These are phyloP conservation scores for Epichloe elymi DNA, from an alignment of 2,329 filamentous ascomycete genomes.

Conservation along the genomic window DNA sequence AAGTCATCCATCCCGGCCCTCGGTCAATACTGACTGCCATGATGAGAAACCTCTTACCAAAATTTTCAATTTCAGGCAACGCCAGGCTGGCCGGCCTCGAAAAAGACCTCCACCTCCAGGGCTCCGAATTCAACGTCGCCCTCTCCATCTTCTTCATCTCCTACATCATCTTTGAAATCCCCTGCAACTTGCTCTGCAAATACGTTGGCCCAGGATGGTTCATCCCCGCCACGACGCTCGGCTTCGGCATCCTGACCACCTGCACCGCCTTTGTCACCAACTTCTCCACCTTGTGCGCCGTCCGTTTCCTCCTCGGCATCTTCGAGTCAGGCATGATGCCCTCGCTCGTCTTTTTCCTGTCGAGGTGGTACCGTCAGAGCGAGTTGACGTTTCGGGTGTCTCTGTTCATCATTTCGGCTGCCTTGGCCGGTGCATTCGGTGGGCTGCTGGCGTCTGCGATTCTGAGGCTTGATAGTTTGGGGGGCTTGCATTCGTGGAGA, in stretches of 20 bases:
- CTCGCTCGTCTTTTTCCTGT: slow-evolving; percentile 52
- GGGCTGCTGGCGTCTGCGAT: slow-evolving; percentile 51
- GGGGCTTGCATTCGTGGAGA: slow-evolving; percentile 43
- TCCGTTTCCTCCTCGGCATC: slow-evolving; percentile 46
- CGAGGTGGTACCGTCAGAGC: slow-evolving; percentile 47
- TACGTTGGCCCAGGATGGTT: slow-evolving; percentile 53
- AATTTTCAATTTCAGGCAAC: slow-evolving; percentile 29
- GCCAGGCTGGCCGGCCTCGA: slow-evolving; percentile 44
- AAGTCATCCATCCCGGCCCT: not conserved
- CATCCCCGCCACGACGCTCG: slow-evolving; percentile 41
- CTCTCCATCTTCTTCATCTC: slow-evolving; percentile 51
- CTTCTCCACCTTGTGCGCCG: slow-evolving; percentile 32
- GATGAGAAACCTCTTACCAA: not conserved
- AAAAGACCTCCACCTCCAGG: slow-evolving; percentile 36
- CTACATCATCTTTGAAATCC: slow-evolving; percentile 54
- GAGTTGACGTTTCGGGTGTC: slow-evolving; percentile 51
- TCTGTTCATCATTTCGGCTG: slow-evolving; percentile 52
- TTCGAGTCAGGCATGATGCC: slow-evolving; percentile 55
- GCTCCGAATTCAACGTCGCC: slow-evolving; percentile 49
- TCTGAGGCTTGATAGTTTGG: slow-evolving; percentile 42
- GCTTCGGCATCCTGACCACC: slow-evolving; percentile 46
- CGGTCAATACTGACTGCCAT: not conserved
- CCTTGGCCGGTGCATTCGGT: slow-evolving; percentile 53
- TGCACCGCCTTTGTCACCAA: slow-evolving; percentile 46
- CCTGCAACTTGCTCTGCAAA: slow-evolving; percentile 49